Base-by-base conservation (phyloP, 371 early-diverging fungal species). In the Mortierella sp. region DNA sequence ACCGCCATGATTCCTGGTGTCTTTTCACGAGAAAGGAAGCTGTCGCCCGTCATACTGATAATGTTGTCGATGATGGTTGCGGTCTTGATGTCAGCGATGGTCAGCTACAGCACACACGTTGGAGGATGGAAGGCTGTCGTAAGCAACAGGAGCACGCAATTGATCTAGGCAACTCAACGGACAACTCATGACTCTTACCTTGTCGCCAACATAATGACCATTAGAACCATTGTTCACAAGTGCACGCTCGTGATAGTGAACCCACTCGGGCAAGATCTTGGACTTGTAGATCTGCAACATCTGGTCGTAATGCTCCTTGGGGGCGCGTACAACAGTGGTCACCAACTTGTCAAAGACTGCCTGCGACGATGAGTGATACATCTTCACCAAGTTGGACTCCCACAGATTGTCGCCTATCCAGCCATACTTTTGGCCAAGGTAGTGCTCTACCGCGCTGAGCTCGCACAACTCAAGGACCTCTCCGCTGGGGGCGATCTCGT, bases 1-100 rank as follows among this genome's bases (percentile, higher is more conserved):
- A 73, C 60, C 1, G 63, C 67, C 56, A 67, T 62, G 51, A 73
- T 58, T 40, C 60, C 67, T 6, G 67, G 73, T 0, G 73, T 73
- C 60, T 62, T 58, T 41, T 73, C 67, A 6, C 50, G 34, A 2
- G 63, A 54, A 37, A 73, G 43, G 56, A 49, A 43, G 1, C 40
- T 40, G 25, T 67, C 63, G 0, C 50, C 57, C 9, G 59, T 53
- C n/a, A 73, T 21, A 3, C 48, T 27, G 27, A 63, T 29, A 17
- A 73, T 7, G 17, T 61, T 53, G 25, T 66, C 67, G 2, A 73
- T 5, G 9, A 46, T 51, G 0, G 67, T 58, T 3, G 67, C 67
- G 9, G 63, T 62, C 56, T 60, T 60, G 46, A 60, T 34, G 39
- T 60, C 61, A 8, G 63, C 70, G 17, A 69, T n/a, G 21, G 60